phyloP scores from a whole-genome alignment of 257 asterid species.

The Nicotiana tomentosiformis region DNA sequence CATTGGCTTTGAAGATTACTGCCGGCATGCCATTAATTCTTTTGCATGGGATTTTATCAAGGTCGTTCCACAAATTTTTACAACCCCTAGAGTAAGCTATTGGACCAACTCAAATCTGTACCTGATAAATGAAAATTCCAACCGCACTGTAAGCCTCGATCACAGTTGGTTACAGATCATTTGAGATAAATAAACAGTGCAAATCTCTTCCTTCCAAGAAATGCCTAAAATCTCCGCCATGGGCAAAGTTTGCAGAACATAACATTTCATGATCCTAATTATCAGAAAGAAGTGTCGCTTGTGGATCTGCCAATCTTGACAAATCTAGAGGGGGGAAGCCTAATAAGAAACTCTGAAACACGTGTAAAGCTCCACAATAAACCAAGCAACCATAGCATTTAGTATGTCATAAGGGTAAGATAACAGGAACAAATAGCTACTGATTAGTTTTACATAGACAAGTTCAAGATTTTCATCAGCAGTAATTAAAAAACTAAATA shows the following conservation, averaged over 20 bases:
- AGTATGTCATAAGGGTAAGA: neutral
- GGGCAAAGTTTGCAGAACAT: neutral
- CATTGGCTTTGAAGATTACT: too few species aligned
- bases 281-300: neutral
- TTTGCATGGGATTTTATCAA: too few species aligned
- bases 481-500: neutral
- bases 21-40: too few species aligned
- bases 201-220: neutral
- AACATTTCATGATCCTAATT: neutral
- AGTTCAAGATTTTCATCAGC: neutral
- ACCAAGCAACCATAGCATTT: neutral
- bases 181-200: neutral
- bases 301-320: neutral
- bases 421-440: neutral
- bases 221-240: neutral
- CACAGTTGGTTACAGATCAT: neutral
- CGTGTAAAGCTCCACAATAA: neutral
- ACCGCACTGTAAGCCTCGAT: neutral
- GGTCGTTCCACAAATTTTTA: too few species aligned
- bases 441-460: neutral
- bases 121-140: neutral
- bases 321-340: neutral
- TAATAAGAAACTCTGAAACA: neutral
- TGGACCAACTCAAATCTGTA: too few species aligned
- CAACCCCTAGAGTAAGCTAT: too few species aligned